phyloP scores from a whole-genome alignment of 805 yeast species.

The Jamesozyma rosinii region DNA sequence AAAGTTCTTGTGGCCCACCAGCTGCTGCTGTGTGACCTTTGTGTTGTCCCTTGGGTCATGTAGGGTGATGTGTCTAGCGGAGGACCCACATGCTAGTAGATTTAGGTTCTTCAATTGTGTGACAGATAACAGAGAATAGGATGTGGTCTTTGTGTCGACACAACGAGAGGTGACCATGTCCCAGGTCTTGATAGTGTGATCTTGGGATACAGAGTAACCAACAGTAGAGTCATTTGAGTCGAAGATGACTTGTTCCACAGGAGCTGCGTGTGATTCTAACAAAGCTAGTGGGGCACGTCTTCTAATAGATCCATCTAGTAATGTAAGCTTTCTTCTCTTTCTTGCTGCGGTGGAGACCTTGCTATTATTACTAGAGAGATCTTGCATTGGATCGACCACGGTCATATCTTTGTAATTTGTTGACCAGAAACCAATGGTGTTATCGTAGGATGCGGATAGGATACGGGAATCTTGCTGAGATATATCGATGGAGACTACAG shows the following conservation, averaged over 20 bases:
- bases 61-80: slow-evolving; percentile 92
- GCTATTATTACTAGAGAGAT: slow-evolving; percentile 34
- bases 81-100: slow-evolving; percentile 84
- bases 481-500: slow-evolving; percentile 72
- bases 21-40: slow-evolving; percentile 58
- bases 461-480: slow-evolving; percentile 47
- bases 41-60: slow-evolving; percentile 77
- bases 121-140: slow-evolving; percentile 72
- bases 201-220: slow-evolving; percentile 90
- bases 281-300: slow-evolving; percentile 75
- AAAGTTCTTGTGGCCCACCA: slow-evolving; percentile 84
- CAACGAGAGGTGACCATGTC: slow-evolving; percentile 80
- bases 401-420: slow-evolving; percentile 78
- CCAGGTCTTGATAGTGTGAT: slow-evolving; percentile 94
- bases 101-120: slow-evolving; percentile 57
- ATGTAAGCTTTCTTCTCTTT: slow-evolving; percentile 76
- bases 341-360: slow-evolving; percentile 69
- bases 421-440: slow-evolving; percentile 79
- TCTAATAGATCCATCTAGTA: slow-evolving; percentile 64
- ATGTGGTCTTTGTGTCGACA: slow-evolving; percentile 81
- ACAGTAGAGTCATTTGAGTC: slow-evolving; percentile 68
- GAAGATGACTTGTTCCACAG: slow-evolving; percentile 78
- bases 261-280: slow-evolving; percentile 72
- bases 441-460: slow-evolving; percentile 78
- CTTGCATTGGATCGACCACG: slow-evolving; percentile 41